phyloP scores from a whole-genome alignment of 2,329 filamentous ascomycete genomes.

The Alternaria angustiovoidea region DNA sequence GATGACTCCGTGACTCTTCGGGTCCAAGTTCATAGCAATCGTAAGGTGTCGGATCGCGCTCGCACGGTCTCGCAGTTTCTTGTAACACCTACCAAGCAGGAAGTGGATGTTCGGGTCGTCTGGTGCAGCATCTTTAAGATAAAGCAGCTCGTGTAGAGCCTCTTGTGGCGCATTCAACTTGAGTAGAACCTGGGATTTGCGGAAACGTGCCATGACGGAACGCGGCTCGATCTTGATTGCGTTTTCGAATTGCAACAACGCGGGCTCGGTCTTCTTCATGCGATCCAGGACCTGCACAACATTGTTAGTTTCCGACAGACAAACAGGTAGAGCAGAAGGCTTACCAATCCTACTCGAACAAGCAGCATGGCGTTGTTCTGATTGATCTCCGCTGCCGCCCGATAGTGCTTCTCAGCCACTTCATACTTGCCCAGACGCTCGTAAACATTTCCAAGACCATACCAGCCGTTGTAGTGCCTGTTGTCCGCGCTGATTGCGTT shows the following conservation, averaged over 20 bases:
- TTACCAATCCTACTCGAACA: slow-evolving; percentile 87
- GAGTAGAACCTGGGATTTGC: slow-evolving; percentile 88
- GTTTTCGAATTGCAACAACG: slow-evolving; percentile 80
- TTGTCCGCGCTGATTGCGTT: slow-evolving; percentile 84
- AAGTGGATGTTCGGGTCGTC: slow-evolving; percentile 98
- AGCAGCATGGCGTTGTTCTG: slow-evolving; percentile 92
- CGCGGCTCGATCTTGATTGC: slow-evolving; percentile 83
- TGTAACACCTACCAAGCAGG: slow-evolving; percentile 80
- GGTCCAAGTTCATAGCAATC: slow-evolving; percentile 92
- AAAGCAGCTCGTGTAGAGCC: slow-evolving; percentile 81
- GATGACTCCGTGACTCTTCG: slow-evolving; percentile 93
- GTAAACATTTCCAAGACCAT: slow-evolving; percentile 82
- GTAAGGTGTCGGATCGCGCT: slow-evolving; percentile 93
- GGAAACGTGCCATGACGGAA: slow-evolving; percentile 86
- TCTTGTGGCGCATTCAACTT: slow-evolving; percentile 73
- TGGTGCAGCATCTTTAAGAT: slow-evolving; percentile 89
- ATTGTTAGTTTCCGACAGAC: slow-evolving; percentile 2
- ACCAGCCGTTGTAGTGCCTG: slow-evolving; percentile 98
- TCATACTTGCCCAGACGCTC: slow-evolving; percentile 91
- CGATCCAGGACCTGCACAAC: slow-evolving; percentile 72
- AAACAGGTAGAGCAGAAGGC: slow-evolving; percentile 19
- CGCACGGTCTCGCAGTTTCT: slow-evolving; percentile 66
- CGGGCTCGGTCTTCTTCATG: slow-evolving; percentile 80
- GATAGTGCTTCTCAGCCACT: slow-evolving; percentile 90
- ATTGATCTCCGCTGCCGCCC: slow-evolving; percentile 87